phyloP scores from a whole-genome alignment of 495 filamentous ascomycete genomes.

The Xylaria longipes region DNA sequence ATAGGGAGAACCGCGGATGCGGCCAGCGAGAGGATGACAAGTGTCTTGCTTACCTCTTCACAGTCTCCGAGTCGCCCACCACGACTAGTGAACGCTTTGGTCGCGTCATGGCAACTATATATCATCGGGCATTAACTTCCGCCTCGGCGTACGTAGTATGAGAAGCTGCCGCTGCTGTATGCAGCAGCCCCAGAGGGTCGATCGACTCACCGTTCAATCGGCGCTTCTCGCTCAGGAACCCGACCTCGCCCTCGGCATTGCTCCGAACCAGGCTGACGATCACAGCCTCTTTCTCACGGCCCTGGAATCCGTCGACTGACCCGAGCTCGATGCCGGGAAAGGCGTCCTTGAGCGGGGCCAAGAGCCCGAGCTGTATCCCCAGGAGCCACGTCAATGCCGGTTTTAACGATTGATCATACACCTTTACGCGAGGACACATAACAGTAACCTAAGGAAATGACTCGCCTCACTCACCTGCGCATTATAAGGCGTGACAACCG shows the following conservation, averaged over 20 bases:
- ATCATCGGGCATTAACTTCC: constrained; percentile 20
- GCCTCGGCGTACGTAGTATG: neutral
- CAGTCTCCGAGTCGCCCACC: constrained; percentile 92
- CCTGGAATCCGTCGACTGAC: constrained; percentile 96
- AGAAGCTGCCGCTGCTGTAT: constrained; percentile 6
- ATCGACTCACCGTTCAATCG: constrained; percentile 79
- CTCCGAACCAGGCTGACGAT: constrained; percentile 90
- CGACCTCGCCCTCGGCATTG: constrained; percentile 84
- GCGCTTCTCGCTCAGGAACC: constrained; percentile 92
- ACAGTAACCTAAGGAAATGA: neutral
- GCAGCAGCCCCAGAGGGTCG: constrained; percentile 1
- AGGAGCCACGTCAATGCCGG: constrained; percentile 23
- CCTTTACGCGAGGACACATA: neutral
- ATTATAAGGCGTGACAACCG: constrained; percentile 95
- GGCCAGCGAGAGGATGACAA: constrained; percentile 20
- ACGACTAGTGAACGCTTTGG: constrained; percentile 89
- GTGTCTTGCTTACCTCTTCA: constrained; percentile 67
- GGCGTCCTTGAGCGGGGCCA: constrained; percentile 78
- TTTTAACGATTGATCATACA: neutral
- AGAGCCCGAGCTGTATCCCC: constrained; percentile 64
- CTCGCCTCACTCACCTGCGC: constrained; percentile 67
- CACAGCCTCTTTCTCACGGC: constrained; percentile 95
- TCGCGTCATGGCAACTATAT: constrained; percentile 94
- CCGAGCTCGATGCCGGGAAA: constrained; percentile 89
- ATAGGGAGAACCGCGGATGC: constrained; percentile 11